Base-by-base conservation (phyloP, 768 basidiomycete species). In the Pholiota conissans region DNA sequence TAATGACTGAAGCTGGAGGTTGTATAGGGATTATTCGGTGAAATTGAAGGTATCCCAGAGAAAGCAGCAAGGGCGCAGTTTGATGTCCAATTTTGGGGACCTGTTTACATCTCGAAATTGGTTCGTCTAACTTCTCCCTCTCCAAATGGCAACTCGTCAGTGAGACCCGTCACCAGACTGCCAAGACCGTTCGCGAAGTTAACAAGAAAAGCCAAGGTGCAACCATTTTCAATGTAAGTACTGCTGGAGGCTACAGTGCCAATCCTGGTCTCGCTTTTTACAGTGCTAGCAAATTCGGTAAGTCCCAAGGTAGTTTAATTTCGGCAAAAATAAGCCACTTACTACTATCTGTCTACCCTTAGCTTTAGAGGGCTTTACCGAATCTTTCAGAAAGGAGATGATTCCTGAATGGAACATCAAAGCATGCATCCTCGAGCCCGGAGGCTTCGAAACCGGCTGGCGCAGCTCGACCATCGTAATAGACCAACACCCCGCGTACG, bases 31-130 rank as follows among this genome's bases (percentile, higher is more conserved):
- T 68, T 67, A 54, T 26, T 72, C 5, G 68, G 68, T 22, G 77
- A 77, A 62, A 65, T 73, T 11, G 77, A 79, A 56, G 70, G 60
- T 6, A 71, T 68, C 0, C 53, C 69, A 0, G 74, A 75, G 5
- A 65, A 68, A 14, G 66, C 53, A 26, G 78, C 77, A 0, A 69
- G 74, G 13, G 37, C 52, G 6, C 52, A 73, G 16, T 73, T 81
- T 34, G 79, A 80, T 52, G 69, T 74, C 34, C 67, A 74, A 51
- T 81, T 80, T 54, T 79, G 79, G 76, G 79, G 76, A 0, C 73
- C 77, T 0, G 77, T 72, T 4, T 60, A 74, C 50, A 68, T 81
- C 46, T 71, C 66, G 30, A 73, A 61, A 53, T 66, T 74, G 68
- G 77, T 74, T 28, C 10, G 46, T 7, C 16, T 22, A 24, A 42